Evolutionary conservation across 2,329 filamentous ascomycete genomes (phyloP).

Genomic region (Arthrobotrys musiformis): DNA sequence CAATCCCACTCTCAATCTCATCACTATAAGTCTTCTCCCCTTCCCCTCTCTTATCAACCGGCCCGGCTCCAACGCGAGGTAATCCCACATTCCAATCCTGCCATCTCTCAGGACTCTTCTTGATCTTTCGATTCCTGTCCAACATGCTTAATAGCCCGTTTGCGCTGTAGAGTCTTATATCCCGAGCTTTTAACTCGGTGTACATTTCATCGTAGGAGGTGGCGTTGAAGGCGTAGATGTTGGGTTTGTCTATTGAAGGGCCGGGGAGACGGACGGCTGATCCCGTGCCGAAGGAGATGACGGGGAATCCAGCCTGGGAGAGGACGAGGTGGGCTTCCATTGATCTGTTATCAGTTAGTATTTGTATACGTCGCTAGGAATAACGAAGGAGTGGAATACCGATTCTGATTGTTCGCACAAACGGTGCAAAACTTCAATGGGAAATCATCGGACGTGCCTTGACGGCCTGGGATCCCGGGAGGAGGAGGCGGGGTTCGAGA

Average conservation of each 20-base stretch:
- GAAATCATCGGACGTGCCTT: slow-evolving; percentile 65
- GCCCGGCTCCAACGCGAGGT: slow-evolving; percentile 79
- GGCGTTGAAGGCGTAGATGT: slow-evolving; percentile 97
- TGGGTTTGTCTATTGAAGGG: slow-evolving; percentile 89
- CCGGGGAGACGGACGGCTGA: slow-evolving; percentile 93
- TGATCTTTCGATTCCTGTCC: slow-evolving; percentile 87
- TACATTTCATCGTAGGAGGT: slow-evolving; percentile 96
- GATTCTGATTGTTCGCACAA: slow-evolving; percentile 98
- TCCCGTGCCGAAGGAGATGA: slow-evolving; percentile 96
- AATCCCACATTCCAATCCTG: slow-evolving; percentile 95
- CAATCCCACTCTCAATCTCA: slow-evolving; percentile 87
- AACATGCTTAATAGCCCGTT: slow-evolving; percentile 98
- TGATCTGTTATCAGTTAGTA: slow-evolving; percentile 68
- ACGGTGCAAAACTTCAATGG: slow-evolving; percentile 91
- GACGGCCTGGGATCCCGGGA: slow-evolving; percentile 48
- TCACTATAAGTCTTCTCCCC: slow-evolving; percentile 60
- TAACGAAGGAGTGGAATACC: slow-evolving; percentile 66
- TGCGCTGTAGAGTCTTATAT: slow-evolving; percentile 84
- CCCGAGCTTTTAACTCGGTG: slow-evolving; percentile 86
- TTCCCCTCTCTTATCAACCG: slow-evolving; percentile 45
- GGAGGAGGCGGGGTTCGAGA: slow-evolving; percentile 40
- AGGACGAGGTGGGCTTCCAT: slow-evolving; percentile 99
- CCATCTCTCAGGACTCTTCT: slow-evolving; percentile 96
- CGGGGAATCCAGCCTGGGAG: slow-evolving; percentile 86
- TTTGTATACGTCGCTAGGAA: no score